Base-by-base conservation (phyloP, 805 yeast genomes). In the Yarrowia keelungensis region DNA sequence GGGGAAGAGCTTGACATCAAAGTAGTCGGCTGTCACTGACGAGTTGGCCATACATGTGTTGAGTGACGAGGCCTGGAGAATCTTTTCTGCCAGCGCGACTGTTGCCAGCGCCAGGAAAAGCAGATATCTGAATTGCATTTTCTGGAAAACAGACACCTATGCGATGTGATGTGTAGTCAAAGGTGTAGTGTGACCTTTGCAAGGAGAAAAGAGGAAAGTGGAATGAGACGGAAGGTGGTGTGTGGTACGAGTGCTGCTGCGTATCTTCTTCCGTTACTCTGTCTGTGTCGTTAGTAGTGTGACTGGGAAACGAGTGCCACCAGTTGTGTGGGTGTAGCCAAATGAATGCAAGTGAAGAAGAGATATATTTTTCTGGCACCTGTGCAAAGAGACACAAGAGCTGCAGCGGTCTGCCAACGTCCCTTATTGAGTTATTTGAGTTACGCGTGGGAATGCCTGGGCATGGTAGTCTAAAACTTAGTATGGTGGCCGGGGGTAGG, bases 31-130 rank as follows among this genome's bases (percentile, higher is more conserved):
- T 2, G 90, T 83, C 69, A 93, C 79, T 73, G 86, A 87, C 3
- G 94, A 88, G 75, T 85, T 81, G 70, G 87, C 90, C 90, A 89
- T 89, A 80, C 98, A 93, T 10, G 96, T 86, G 59, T 92, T 97
- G 71, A 93, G 82, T 3, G 97, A 90, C 15, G 89, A 81, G 9
- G 97, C 97, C 22, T 76, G 75, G 22, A 87, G 76, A 41, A 76
- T 43, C 41, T 50, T 65, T 10, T 51, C 51, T 14, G 36, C 61
- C 10, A 47, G 47, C 8, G 56, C 67, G 46, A 62, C 36, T 1
- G 67, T 15, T 10, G 56, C 56, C 43, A 62, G 56, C 26, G 67
- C 67, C 38, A 62, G 54, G 47, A 62, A 59, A 32, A 59, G 41
- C 65, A 59, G 51, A 42, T 43, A 59, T 59, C 65, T 14, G 16